Evolutionary conservation across 352 stramenopile genomes (phyloP).

Genomic region (Globisporangium spiculum): DNA sequence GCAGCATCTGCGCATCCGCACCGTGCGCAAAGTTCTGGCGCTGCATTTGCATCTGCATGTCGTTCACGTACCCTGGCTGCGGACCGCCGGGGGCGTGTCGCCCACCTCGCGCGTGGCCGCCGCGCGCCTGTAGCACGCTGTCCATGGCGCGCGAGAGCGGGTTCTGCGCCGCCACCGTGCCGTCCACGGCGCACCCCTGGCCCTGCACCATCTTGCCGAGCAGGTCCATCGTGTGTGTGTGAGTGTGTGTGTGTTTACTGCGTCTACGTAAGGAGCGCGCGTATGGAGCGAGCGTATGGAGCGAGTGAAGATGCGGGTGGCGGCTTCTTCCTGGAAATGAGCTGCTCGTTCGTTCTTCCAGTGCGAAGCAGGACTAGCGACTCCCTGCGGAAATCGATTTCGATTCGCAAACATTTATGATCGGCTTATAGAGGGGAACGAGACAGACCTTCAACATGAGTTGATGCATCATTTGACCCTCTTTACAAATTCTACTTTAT

Average conservation of each 20-base stretch:
- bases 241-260: neutral
- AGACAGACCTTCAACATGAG: no score
- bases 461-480: no score
- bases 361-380: neutral
- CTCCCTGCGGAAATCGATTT: neutral
- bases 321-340: slow-evolving; percentile 6
- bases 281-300: neutral
- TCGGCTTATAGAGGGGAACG: neutral
- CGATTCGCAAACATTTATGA: slow-evolving; percentile 7
- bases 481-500: no score
- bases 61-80: slow-evolving; percentile 31
- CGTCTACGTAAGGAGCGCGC: no score
- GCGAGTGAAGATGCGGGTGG: neutral
- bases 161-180: slow-evolving; percentile 82
- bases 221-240: slow-evolving; percentile 56
- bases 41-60: slow-evolving; percentile 77
- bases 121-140: slow-evolving; percentile 64
- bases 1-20: slow-evolving; percentile 55
- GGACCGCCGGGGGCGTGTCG: slow-evolving; percentile 23
- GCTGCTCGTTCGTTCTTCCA: neutral
- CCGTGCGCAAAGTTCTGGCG: slow-evolving; percentile 50
- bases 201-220: slow-evolving; percentile 82
- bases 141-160: slow-evolving; percentile 79
- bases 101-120: slow-evolving; percentile 18
- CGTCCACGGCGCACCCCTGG: slow-evolving; percentile 75